phyloP scores from a whole-genome alignment of 2,329 filamentous ascomycete genomes.

The Hypomyces rosellus region DNA sequence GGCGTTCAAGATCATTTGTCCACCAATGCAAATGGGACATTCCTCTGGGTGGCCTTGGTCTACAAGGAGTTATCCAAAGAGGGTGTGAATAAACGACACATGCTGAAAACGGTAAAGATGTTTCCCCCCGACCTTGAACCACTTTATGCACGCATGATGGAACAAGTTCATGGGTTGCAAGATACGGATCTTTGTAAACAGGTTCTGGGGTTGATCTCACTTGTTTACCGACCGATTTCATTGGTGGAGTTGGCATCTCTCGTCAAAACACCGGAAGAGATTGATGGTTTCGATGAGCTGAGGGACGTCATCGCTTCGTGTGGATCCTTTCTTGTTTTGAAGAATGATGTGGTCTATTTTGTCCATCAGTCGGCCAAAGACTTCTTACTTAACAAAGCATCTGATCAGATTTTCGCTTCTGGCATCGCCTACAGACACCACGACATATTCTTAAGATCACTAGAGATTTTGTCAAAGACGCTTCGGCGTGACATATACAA shows the following conservation, averaged over 20 bases:
- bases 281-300: conserved; percentile 13
- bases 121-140: conserved; percentile 29
- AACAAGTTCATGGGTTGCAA: conserved; percentile 21
- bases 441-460: background rate
- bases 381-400: conserved; percentile 25
- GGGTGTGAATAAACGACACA: background rate
- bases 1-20: conserved; percentile 15
- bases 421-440: background rate
- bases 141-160: conserved; percentile 34
- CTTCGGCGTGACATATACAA: conserved; percentile 20
- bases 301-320: conserved; percentile 26
- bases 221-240: conserved; percentile 29
- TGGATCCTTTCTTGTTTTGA: conserved; percentile 33
- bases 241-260: conserved; percentile 25
- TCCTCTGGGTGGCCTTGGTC: conserved; percentile 20
- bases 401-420: conserved; percentile 2
- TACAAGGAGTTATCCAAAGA: conserved; percentile 13
- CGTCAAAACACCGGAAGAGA: too few species aligned
- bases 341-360: conserved; percentile 25
- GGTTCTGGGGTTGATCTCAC: conserved; percentile 26
- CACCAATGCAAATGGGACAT: conserved; percentile 16
- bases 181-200: conserved; percentile 24
- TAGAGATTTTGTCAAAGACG: conserved; percentile 8
- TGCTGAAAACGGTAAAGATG: conserved; percentile 8
- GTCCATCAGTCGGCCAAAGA: conserved; percentile 40